Conservation (phyloP, 192 early-diverging fungal genomes). For the Piromyces finnis region DNA sequence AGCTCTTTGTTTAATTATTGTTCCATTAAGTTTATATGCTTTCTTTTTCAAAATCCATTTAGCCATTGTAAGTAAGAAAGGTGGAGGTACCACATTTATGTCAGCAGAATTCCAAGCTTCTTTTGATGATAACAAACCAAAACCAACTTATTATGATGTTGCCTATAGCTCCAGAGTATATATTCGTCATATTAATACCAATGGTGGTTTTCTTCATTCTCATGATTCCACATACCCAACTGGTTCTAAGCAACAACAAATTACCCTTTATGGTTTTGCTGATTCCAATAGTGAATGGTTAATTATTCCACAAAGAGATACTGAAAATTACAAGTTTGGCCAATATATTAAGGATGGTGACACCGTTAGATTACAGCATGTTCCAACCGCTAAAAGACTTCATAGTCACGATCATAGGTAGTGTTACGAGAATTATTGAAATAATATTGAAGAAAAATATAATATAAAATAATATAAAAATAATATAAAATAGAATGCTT, state of each 20-base stretch:
- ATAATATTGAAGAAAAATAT: too few species aligned
- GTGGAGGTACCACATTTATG: constrained; percentile 21
- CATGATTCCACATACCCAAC: constrained; percentile 41
- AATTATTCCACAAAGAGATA: constrained; percentile 36
- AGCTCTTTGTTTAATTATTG: constrained; percentile 19
- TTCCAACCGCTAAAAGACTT: constrained; percentile 29
- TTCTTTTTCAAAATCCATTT: constrained; percentile 27
- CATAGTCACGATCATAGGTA: constrained; percentile 25
- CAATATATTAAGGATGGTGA: constrained; percentile 45
- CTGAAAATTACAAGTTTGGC: constrained; percentile 10
- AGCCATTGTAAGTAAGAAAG: constrained; percentile 13
- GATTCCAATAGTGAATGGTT: constrained; percentile 68
- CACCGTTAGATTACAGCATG: constrained; percentile 55
- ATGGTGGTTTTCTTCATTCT: constrained; percentile 64
- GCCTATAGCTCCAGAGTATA: constrained; percentile 39
- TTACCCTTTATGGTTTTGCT: constrained; percentile 26
- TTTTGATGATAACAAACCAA: constrained; percentile 11
- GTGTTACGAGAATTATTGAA: too few species aligned
- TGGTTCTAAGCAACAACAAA: constrained; percentile 58
- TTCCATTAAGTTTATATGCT: constrained; percentile 22
- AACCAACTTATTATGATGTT: constrained; percentile 28
- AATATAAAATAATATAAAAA: too few species aligned
- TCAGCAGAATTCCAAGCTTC: constrained; percentile 29
- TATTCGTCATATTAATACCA: constrained; percentile 47
- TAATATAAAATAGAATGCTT: too few species aligned